These are phyloP conservation scores for Neofusicoccum umdonicola DNA, from an alignment of 2,329 filamentous ascomycete species.

Conservation along the genomic window DNA sequence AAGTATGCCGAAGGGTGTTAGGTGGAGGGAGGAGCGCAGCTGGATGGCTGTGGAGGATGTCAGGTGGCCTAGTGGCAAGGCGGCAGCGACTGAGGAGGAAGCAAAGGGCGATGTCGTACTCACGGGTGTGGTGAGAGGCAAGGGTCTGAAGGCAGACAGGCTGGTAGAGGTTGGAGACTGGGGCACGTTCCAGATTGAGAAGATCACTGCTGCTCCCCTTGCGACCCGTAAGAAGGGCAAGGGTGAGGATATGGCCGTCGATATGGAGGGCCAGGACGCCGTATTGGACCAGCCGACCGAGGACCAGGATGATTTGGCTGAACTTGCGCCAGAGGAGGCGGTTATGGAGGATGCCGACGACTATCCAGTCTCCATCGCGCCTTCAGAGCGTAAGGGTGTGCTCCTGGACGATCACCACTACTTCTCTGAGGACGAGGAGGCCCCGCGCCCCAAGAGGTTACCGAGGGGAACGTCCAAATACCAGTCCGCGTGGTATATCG, in stretches of 20 bases:
- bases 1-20: slow-evolving; percentile 87
- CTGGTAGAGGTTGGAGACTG: slow-evolving; percentile 89
- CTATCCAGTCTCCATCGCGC: slow-evolving; percentile 45
- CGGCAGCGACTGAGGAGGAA: slow-evolving; percentile 47
- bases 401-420: slow-evolving; percentile 96
- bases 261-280: slow-evolving; percentile 53
- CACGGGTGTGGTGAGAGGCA: slow-evolving; percentile 82
- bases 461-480: slow-evolving; percentile 92
- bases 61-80: slow-evolving; percentile 59
- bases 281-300: slow-evolving; percentile 69
- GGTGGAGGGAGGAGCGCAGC: slow-evolving; percentile 91
- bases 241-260: slow-evolving; percentile 66
- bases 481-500: slow-evolving; percentile 90
- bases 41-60: slow-evolving; percentile 92
- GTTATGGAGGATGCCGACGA: slow-evolving; percentile 69
- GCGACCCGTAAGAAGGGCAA: slow-evolving; percentile 55
- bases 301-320: slow-evolving; percentile 78
- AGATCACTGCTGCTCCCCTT: slow-evolving; percentile 75
- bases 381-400: slow-evolving; percentile 69
- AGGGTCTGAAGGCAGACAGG: slow-evolving; percentile 82
- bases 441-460: slow-evolving; percentile 66
- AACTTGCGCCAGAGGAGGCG: slow-evolving; percentile 82
- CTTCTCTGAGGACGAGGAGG: slow-evolving; percentile 69
- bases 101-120: slow-evolving; percentile 62
- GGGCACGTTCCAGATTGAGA: slow-evolving; percentile 90